Evolutionary conservation across 2,329 filamentous ascomycete species (phyloP).

Genomic region (Arthrinium phaeospermum): DNA sequence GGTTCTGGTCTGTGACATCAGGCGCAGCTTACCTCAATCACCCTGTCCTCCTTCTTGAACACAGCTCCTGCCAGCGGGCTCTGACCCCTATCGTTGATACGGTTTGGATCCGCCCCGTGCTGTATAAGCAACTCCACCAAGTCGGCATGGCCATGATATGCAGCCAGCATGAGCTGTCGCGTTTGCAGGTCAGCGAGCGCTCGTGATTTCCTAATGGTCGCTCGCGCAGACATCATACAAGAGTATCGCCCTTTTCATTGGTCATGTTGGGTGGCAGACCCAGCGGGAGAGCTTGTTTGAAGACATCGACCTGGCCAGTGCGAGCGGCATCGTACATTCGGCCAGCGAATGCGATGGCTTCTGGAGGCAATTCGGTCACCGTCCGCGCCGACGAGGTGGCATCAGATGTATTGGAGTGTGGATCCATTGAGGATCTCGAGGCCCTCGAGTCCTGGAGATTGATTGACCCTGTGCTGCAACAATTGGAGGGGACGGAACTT

Average conservation of each 20-base stretch:
- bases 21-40: constrained; percentile 38
- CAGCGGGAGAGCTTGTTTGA: constrained; percentile 67
- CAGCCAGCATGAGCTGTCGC: constrained; percentile 70
- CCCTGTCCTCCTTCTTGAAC: constrained; percentile 72
- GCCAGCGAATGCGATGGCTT: constrained; percentile 68
- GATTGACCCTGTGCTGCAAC: neutral
- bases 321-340: constrained; percentile 73
- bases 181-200: neutral
- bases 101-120: constrained; percentile 70
- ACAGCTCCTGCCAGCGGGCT: constrained; percentile 74
- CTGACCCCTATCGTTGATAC: constrained; percentile 71
- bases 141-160: constrained; percentile 70
- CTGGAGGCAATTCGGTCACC: constrained; percentile 57
- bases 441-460: neutral
- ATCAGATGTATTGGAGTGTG: neutral
- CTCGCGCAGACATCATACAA: constrained; percentile 50
- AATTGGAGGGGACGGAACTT: neutral
- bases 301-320: constrained; percentile 59
- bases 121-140: constrained; percentile 66
- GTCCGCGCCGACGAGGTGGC: constrained; percentile 16
- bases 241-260: constrained; percentile 75
- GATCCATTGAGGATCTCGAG: neutral
- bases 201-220: neutral
- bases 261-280: constrained; percentile 74
- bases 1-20: neutral